A percentile compares a stretch with the other conserved stretches of the same genome.
phyloP scores from a whole-genome alignment of 2,329 filamentous ascomycete species.

The Exophiala alcalophila region DNA sequence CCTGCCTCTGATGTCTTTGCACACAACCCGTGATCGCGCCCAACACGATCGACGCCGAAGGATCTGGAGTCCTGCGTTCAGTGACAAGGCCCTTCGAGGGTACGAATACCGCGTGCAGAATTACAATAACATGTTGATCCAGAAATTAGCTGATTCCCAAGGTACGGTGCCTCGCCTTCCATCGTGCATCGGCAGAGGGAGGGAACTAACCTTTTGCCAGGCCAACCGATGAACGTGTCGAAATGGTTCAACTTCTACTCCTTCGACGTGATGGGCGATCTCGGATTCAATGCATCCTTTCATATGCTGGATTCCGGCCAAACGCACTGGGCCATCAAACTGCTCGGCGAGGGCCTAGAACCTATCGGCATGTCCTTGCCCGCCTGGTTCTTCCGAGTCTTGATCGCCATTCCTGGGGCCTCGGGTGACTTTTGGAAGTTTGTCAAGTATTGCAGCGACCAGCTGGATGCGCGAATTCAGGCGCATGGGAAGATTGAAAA shows the following conservation, averaged over 20 bases:
- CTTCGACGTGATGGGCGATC: slow-evolving; percentile 39
- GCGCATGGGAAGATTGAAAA: slow-evolving; percentile 28
- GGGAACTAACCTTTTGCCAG: slow-evolving; percentile 1
- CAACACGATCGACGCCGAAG: slow-evolving; percentile 41
- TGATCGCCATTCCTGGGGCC: slow-evolving; percentile 34
- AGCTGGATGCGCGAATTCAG: slow-evolving; percentile 36
- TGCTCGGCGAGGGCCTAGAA: slow-evolving; percentile 35
- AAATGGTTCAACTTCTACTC: slow-evolving; percentile 38
- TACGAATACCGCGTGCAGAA: slow-evolving; percentile 41
- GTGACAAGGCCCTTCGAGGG: slow-evolving; percentile 40
- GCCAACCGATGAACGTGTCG: slow-evolving; percentile 36
- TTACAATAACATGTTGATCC: slow-evolving; percentile 38
- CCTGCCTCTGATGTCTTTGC: slow-evolving; percentile 38
- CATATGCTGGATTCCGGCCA: slow-evolving; percentile 33
- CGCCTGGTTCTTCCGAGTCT: slow-evolving; percentile 27
- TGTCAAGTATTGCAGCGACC: slow-evolving; percentile 36
- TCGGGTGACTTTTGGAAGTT: slow-evolving; percentile 36
- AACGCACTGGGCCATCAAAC: slow-evolving; percentile 38
- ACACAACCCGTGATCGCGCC: slow-evolving; percentile 38
- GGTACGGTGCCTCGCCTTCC: slow-evolving; percentile 6
- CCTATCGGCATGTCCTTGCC: slow-evolving; percentile 26
- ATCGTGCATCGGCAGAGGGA: neutral
- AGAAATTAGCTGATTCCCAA: slow-evolving; percentile 32
- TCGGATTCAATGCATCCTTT: slow-evolving; percentile 37
- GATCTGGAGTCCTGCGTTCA: slow-evolving; percentile 44